Conservation (phyloP, 805 yeast genomes). For the Jamesozyma spencerorum region DNA sequence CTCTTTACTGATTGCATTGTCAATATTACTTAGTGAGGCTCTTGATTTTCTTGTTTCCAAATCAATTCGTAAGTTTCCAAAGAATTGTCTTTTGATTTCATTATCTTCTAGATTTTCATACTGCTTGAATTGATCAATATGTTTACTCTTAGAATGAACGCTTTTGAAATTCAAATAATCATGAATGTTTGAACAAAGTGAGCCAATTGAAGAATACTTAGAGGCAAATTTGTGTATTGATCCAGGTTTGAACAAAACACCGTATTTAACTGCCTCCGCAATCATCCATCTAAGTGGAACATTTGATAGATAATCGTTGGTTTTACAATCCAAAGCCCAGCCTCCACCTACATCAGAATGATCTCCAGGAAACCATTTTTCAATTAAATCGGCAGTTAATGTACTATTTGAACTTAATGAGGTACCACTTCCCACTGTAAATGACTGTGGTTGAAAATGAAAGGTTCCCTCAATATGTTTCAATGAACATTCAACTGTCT, state of each 20-base stretch:
- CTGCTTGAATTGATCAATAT: not conserved
- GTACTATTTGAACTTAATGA: slow-evolving; percentile 2
- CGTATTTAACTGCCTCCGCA: slow-evolving; percentile 42
- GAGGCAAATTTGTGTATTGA: slow-evolving; percentile 34
- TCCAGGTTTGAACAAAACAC: slow-evolving; percentile 38
- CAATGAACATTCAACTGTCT: slow-evolving; percentile 2
- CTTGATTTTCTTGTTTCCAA: too few species aligned
- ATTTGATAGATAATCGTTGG: slow-evolving; percentile 34
- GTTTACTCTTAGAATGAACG: not conserved
- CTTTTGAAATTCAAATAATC: slow-evolving; percentile 33
- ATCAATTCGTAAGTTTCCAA: too few species aligned
- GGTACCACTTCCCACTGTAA: not conserved
- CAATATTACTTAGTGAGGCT: too few species aligned
- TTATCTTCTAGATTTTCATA: not conserved
- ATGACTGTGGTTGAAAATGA: not conserved
- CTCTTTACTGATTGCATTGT: not conserved
- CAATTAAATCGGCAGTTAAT: slow-evolving; percentile 29
- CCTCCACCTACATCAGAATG: slow-evolving; percentile 68
- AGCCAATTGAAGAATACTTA: slow-evolving; percentile 33
- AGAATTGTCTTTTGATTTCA: not conserved
- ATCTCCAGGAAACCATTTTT: slow-evolving; percentile 61
- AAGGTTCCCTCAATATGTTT: slow-evolving; percentile 8
- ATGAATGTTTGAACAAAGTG: slow-evolving; percentile 43
- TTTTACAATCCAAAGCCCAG: slow-evolving; percentile 43
- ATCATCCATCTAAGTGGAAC: slow-evolving; percentile 55